These are phyloP conservation scores for Mycoemilia scoparia DNA, from an alignment of 192 early-diverging fungal genomes.

Conservation along the genomic window DNA sequence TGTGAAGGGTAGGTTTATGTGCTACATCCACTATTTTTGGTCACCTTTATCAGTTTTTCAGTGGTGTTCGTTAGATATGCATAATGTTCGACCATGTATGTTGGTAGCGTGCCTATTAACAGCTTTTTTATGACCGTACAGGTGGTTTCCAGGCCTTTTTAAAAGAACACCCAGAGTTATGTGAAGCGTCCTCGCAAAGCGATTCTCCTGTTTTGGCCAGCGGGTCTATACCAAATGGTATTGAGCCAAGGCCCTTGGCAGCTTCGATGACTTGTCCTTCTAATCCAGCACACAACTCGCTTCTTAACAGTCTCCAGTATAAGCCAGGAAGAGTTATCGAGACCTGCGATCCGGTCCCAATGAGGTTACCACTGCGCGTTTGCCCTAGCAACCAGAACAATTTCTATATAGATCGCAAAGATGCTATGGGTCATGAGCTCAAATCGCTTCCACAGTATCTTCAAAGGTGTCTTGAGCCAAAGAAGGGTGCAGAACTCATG, in stretches of 20 bases:
- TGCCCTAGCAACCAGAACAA: background rate
- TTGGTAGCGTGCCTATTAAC: background rate
- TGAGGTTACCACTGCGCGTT: slow-evolving; percentile 19
- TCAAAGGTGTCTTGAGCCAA: slow-evolving; percentile 8
- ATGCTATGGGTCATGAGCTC: slow-evolving; percentile 19
- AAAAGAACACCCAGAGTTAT: background rate
- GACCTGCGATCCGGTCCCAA: slow-evolving; percentile 8
- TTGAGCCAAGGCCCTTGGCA: too few relatives aligned
- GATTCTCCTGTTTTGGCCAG: too few relatives aligned
- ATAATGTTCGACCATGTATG: slow-evolving; percentile 7
- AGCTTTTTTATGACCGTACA: background rate
- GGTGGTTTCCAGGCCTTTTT: background rate
- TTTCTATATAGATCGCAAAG: slow-evolving; percentile 9
- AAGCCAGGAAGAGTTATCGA: slow-evolving; percentile 20
- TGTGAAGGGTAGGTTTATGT: slow-evolving; percentile 5
- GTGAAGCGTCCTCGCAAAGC: too few relatives aligned
- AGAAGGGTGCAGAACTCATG: slow-evolving; percentile 11
- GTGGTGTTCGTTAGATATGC: slow-evolving; percentile 1
- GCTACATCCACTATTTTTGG: slow-evolving; percentile 19
- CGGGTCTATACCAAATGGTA: too few relatives aligned
- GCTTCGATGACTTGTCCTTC: slow-evolving; percentile 1
- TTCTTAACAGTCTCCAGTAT: slow-evolving; percentile 25
- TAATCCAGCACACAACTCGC: slow-evolving; percentile 13
- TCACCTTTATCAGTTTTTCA: too few relatives aligned
- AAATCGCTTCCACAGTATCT: slow-evolving; percentile 12